Evolutionary conservation across 1,284 basidiomycete genomes (phyloP).

Genomic region (Tranzscheliella williamsii): DNA sequence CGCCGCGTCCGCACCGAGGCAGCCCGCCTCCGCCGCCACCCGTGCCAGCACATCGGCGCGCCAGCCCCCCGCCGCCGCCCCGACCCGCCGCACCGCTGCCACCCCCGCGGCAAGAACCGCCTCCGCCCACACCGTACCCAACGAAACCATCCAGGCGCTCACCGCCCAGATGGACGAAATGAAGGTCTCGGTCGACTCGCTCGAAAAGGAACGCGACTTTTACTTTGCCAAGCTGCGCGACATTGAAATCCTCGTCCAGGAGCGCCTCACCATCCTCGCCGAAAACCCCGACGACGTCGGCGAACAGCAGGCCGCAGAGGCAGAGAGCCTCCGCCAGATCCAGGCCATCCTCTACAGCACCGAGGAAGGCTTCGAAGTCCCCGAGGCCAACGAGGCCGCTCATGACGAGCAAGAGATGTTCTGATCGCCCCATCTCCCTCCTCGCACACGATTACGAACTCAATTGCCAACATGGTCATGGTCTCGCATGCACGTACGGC

Average conservation of each 20-base stretch:
- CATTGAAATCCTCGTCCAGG: constrained; percentile 84
- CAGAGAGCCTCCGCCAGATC: constrained; percentile 76
- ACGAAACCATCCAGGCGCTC: constrained; percentile 67
- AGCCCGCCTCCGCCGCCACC: constrained; percentile 5
- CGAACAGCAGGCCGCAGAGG: constrained; percentile 63
- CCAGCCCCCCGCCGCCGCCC: neutral
- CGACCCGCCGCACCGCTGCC: neutral
- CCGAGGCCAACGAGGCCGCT: constrained; percentile 43
- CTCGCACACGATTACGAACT: too few species aligned
- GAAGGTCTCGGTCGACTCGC: constrained; percentile 77
- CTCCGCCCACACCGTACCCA: constrained; percentile 33
- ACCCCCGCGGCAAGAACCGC: constrained; percentile 66
- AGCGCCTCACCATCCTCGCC: constrained; percentile 55
- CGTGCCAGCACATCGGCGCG: constrained; percentile 70
- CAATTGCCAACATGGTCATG: too few species aligned
- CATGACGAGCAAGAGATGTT: constrained; percentile 34
- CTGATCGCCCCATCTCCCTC: too few species aligned
- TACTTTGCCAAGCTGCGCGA: constrained; percentile 88
- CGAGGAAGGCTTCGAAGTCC: constrained; percentile 65
- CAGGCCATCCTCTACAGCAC: constrained; percentile 94
- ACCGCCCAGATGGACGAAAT: constrained; percentile 82
- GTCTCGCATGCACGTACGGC: too few species aligned
- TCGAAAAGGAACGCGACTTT: constrained; percentile 89
- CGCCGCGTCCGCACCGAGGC: constrained; percentile 3
- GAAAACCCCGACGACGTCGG: constrained; percentile 14